Evolutionary conservation across 768 basidiomycete genomes (phyloP).

Genomic region (Termitomyces sp.): DNA sequence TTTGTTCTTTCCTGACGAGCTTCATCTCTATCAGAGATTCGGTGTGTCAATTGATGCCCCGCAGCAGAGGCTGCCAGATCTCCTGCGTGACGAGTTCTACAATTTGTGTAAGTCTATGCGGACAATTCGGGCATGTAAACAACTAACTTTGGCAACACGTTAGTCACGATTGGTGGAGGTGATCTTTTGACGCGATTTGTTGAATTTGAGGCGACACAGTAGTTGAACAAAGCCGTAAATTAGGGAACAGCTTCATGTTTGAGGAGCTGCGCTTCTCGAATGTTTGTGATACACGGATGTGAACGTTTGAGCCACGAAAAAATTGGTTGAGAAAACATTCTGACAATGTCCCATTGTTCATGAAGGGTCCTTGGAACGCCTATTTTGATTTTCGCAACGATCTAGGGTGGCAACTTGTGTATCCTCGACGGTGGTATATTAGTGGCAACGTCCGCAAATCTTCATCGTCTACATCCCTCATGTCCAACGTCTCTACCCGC

Average conservation of each 20-base stretch:
- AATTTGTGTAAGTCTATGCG: conserved; percentile 27
- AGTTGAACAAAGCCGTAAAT: not conserved
- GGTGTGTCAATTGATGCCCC: conserved; percentile 27
- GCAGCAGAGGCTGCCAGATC: conserved; percentile 28
- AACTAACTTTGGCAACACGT: not conserved
- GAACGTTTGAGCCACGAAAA: not conserved
- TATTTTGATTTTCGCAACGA: conserved; percentile 11
- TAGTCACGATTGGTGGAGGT: conserved; percentile 31
- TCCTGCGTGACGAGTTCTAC: conserved; percentile 36
- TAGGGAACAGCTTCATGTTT: not conserved
- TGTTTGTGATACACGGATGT: not conserved
- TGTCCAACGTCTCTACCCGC: conserved; percentile 41
- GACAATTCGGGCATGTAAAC: not conserved
- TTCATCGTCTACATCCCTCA: conserved; percentile 21
- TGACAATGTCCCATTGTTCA: not conserved
- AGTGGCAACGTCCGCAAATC: conserved; percentile 43
- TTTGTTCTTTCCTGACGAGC: not conserved
- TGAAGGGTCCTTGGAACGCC: not conserved
- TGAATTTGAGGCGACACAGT: conserved; percentile 24
- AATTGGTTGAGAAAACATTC: not conserved
- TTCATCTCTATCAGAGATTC: conserved; percentile 23
- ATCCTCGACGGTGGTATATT: conserved; percentile 59
- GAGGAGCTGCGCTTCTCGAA: not conserved
- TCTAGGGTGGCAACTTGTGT: conserved; percentile 41
- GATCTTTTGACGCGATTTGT: conserved; percentile 31